Base-by-base conservation (phyloP, 768 basidiomycete species). In the Gloeophyllum trabeum region DNA sequence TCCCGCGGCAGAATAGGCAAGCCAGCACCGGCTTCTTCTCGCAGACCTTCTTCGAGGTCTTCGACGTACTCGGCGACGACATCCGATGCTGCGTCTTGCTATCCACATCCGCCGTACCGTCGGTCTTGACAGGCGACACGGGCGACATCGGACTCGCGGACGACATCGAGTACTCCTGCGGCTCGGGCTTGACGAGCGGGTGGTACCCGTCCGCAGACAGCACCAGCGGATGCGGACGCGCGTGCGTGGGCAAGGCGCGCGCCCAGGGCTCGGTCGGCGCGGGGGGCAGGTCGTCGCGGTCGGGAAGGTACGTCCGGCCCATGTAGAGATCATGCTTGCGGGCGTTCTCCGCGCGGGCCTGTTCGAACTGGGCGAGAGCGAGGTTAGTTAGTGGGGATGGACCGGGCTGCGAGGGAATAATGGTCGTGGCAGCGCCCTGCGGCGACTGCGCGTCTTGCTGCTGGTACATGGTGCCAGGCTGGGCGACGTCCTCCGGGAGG, bases 1-100 rank as follows among this genome's bases (percentile, higher is more conserved):
- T 60, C 28, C 60, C 60, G 18, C 63, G 45, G 43, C 63, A 64
- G 53, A 65, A 65, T 44, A 53, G 59, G 46, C 62, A 64, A 6
- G 63, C 63, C n/a, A 64, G 56, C 24, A 59, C 51, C 21, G 63
- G 61, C 51, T 62, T 60, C 53, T 59, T 60, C n/a, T 32, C 28
- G 28, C 28, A 32, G 10, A 32, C 28, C 28, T 32, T 32, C 28
- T 22, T 42, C n/a, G 43, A 48, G 24, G 48, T 48, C 6, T 50
- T 14, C 14, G 14, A 37, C 10, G 24, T 21, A 3, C 39, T 50
- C n/a, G 43, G 35, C 21, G 46, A 43, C 12, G 32, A 47, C 14
- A 45, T 39, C n/a, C n/a, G n/a, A n/a, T n/a, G n/a, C n/a, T n/a
- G n/a, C n/a, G n/a, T n/a, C n/a, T n/a, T n/a, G n/a, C n/a, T n/a